Base-by-base conservation (phyloP, 108 stramenopile species). In the Cyclotella distinguenda region DNA sequence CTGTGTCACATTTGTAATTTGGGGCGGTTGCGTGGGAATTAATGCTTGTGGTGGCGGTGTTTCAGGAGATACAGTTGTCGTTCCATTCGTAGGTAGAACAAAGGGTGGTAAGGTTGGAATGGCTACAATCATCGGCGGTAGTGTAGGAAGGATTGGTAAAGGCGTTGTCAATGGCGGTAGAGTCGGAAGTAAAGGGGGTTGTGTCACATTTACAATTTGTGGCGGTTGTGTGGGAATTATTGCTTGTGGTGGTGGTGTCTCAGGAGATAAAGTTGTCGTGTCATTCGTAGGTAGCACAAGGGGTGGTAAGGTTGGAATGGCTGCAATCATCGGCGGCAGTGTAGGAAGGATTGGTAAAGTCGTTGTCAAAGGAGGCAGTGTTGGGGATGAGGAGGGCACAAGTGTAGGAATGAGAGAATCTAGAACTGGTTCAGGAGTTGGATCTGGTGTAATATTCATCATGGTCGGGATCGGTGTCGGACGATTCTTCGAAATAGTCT, bases 381-480 rank as follows among this genome's bases (percentile, higher is more conserved):
- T 31, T 4, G 16, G 30, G 12, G n/a, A n/a, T n/a, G n/a, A n/a
- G 1, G 27, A 3, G 16, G 51, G 30, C n/a, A n/a, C n/a, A n/a
- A n/a, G n/a, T n/a, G n/a, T n/a, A n/a, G n/a, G n/a, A n/a, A n/a
- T n/a, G n/a, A n/a, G n/a, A n/a, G n/a, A n/a, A n/a, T n/a, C n/a
- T n/a, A n/a, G n/a, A n/a, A n/a, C n/a, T 26, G 54, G 34, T 35
- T 21, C 18, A 3, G 8, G 16, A 6, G 25, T 25, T 9, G 54
- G 54, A 36, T 55, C 54, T 6, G 54, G 54, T 19, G 54, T 55
- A 21, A 55, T 55, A 18, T 55, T 55, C 1, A 35, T 55, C 54
- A 55, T 36, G 33, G 54, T 55, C 4, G 54, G 54, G 54, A 55
- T 55, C 4, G 54, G 54, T 22, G 54, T 55, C 19, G 54, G 54